A percentile compares a stretch with the other conserved stretches of the same genome.
These are phyloP conservation scores for Plasmodium vivax DNA, from an alignment of 169 alveolate genomes.

Conservation along the genomic window DNA sequence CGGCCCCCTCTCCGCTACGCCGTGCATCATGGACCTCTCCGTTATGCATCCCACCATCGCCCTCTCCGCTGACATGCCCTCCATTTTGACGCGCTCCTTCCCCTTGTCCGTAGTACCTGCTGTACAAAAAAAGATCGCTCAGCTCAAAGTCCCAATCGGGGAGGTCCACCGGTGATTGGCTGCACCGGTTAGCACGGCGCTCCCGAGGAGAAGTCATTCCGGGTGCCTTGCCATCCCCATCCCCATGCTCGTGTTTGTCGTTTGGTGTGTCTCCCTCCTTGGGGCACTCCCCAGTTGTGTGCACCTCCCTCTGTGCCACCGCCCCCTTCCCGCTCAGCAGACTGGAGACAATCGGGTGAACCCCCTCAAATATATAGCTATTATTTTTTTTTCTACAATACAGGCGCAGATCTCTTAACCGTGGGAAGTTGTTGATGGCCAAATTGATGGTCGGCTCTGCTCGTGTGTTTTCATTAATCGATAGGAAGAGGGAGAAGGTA, in stretches of 20 bases:
- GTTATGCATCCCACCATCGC: neutral
- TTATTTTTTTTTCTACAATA: conserved; percentile 47
- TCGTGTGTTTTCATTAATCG: conserved; percentile 26
- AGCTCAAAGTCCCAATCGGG: conserved; percentile 4
- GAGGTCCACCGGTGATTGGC: neutral
- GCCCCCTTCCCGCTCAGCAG: neutral
- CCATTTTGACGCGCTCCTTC: neutral
- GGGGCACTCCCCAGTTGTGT: neutral
- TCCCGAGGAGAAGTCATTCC: neutral
- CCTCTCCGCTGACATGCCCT: neutral
- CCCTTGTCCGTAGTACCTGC: neutral
- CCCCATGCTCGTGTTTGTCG: neutral
- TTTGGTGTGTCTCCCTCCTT: neutral
- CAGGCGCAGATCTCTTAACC: conserved; percentile 25
- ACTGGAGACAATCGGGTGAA: conserved; percentile 48
- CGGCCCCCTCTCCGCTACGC: neutral
- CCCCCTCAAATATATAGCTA: conserved; percentile 53
- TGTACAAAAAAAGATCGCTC: conserved; percentile 13
- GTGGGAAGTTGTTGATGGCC: neutral
- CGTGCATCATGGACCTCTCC: neutral
- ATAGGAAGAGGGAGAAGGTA: conserved; percentile 22
- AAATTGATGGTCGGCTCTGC: conserved; percentile 23
- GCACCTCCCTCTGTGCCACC: neutral
- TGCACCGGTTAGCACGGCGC: neutral
- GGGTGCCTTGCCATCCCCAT: neutral